phyloP scores from a whole-genome alignment of 306 rosid species.

The Mucuna pruriens region DNA sequence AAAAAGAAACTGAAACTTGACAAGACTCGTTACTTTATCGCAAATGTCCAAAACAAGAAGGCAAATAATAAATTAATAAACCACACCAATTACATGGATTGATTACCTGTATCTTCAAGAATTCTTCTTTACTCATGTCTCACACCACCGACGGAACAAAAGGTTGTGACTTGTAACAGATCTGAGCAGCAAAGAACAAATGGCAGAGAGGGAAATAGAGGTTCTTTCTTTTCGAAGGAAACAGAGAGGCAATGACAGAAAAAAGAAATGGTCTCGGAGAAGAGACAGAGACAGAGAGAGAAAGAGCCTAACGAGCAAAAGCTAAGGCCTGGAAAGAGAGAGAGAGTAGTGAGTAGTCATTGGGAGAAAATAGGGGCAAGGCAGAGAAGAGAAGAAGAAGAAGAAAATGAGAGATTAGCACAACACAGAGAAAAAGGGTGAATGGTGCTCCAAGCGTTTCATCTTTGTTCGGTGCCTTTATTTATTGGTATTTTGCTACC shows the following conservation, averaged over 20 bases:
- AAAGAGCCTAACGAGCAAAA: constrained; percentile 33
- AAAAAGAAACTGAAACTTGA: background rate
- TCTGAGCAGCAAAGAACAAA: constrained; percentile 49
- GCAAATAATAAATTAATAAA: background rate
- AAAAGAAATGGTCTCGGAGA: constrained; percentile 49
- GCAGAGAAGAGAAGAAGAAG: background rate
- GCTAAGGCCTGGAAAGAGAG: constrained; percentile 42
- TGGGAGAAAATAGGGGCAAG: background rate
- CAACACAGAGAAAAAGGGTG: background rate
- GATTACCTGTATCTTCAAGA: constrained; percentile 93
- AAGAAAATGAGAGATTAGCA: background rate
- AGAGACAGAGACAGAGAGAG: too few species aligned
- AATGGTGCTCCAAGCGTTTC: constrained; percentile 34
- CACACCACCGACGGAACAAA: constrained; percentile 39
- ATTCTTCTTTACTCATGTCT: constrained; percentile 95
- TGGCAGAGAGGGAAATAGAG: background rate
- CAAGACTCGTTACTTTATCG: background rate
- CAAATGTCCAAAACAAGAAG: background rate
- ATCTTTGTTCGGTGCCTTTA: constrained; percentile 51
- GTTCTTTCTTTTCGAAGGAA: constrained; percentile 24
- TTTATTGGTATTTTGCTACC: constrained; percentile 45
- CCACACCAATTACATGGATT: background rate
- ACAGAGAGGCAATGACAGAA: constrained; percentile 28
- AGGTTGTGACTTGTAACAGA: constrained; percentile 43
- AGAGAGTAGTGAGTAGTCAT: constrained; percentile 44